Base-by-base conservation (phyloP, 2,329 filamentous ascomycete genomes). In the Exophiala lecanii-corni region DNA sequence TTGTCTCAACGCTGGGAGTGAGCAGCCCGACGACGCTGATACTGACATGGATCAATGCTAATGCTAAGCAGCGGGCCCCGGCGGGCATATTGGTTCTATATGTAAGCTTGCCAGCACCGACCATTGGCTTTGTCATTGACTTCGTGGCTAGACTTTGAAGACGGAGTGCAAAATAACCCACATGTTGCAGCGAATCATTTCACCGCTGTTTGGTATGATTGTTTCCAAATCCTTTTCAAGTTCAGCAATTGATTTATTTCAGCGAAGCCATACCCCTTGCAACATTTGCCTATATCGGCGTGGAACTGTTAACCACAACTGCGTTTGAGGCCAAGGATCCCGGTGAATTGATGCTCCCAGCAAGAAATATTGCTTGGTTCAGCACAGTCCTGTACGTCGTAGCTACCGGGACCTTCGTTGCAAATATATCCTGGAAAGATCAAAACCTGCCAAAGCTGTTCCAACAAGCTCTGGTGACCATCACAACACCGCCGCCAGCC, bases 271-370 rank as follows among this genome's bases (percentile, higher is more conserved):
- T 65, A 5, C 60, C 60, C 1, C 57, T 60, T 4, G 56, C 57
- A 26, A 53, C 55, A 3, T 65, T 59, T 13, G 55, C 60, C 10
- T 65, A 57, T 30, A 50, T 60, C 9, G 62, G 62, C 0, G 54
- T 65, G 7, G 62, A 65, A 32, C 57, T 62, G 3, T 53, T 62
- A 1, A 58, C 62, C 1, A 57, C 61, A 3, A 62, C 59, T 6
- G 62, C 62, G 2, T 50, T 64, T 9, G 62, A 65, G 49, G 62
- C 61, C n/a, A 49, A 50, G 19, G 43, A 53, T 13, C 51, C 53
- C 9, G 12, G 23, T 13, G 32, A 34, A 15, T 25, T 50, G 9
- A 58, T 56, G 35, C 57, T 57, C 15, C 59, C 61, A 0, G 56
- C 60, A 3, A 58, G 55, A n/a, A 57, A 51, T 36, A 63, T 61